These are phyloP conservation scores for Jatropha podagrica DNA, from an alignment of 441 rosid species.

Conservation along the genomic window DNA sequence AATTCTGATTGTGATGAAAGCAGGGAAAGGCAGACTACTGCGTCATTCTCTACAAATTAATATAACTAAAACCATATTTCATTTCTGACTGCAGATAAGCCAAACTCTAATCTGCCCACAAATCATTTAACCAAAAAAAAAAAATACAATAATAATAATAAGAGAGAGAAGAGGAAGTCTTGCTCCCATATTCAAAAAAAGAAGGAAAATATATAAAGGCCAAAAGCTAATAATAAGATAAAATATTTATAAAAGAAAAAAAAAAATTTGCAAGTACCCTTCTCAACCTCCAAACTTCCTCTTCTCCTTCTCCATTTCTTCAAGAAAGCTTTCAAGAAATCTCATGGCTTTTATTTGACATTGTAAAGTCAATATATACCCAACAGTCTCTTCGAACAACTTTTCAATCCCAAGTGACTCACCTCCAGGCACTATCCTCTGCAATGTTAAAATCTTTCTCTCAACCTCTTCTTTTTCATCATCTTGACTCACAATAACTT, in stretches of 20 bases:
- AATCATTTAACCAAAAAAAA: background rate
- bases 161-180: background rate
- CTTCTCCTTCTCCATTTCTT: slow-evolving; percentile 50
- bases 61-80: background rate
- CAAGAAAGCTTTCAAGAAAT: slow-evolving; percentile 47
- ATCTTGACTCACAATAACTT: slow-evolving; percentile 10
- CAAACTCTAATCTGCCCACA: background rate
- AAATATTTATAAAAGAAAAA: background rate
- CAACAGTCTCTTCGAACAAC: slow-evolving; percentile 69
- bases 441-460: slow-evolving; percentile 58
- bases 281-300: slow-evolving; percentile 55
- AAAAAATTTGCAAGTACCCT: background rate
- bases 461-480: slow-evolving; percentile 42
- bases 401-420: slow-evolving; percentile 47
- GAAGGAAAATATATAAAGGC: background rate
- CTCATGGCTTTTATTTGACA: slow-evolving; percentile 60
- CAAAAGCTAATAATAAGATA: background rate
- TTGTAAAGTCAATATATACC: slow-evolving; percentile 56
- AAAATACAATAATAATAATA: background rate
- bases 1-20: no score
- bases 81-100: background rate
- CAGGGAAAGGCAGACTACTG: no score
- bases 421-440: slow-evolving; percentile 78
- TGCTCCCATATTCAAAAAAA: no score
- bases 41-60: background rate